Evolutionary conservation across 2,329 filamentous ascomycete genomes (phyloP).

Genomic region (Exserohilum turcica): DNA sequence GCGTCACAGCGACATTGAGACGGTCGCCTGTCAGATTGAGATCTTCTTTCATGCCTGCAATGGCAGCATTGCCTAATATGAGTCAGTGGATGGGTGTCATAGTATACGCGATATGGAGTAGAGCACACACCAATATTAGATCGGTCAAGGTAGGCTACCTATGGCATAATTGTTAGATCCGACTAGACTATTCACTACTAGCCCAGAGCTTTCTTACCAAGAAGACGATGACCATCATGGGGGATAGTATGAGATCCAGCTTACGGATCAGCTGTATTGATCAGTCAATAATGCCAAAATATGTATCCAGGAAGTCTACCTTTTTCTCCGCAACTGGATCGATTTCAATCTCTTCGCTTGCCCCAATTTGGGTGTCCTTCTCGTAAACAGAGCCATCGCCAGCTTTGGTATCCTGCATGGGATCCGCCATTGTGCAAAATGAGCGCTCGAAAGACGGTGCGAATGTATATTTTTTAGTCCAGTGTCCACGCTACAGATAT

Average conservation of each 20-base stretch:
- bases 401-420: slow-evolving; percentile 11
- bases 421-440: slow-evolving; percentile 6
- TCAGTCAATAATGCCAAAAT: neutral
- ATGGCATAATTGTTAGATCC: neutral
- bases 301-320: neutral
- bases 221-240: slow-evolving; percentile 61
- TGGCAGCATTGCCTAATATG: slow-evolving; percentile 50
- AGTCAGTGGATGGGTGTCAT: slow-evolving; percentile 7
- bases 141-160: slow-evolving; percentile 48
- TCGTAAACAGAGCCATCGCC: slow-evolving; percentile 15
- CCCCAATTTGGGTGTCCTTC: slow-evolving; percentile 12
- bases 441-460: neutral
- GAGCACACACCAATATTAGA: slow-evolving; percentile 54
- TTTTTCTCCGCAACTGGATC: slow-evolving; percentile 52
- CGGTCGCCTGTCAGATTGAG: slow-evolving; percentile 42
- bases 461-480: neutral
- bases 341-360: slow-evolving; percentile 29
- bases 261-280: slow-evolving; percentile 52
- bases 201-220: slow-evolving; percentile 37
- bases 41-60: slow-evolving; percentile 24
- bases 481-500: neutral
- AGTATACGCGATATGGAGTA: too few relatives aligned
- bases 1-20: slow-evolving; percentile 55
- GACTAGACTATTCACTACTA: neutral
- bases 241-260: slow-evolving; percentile 54